Percentiles rank a stretch among this genome's conserved stretches.
These are phyloP conservation scores for Ochetophila trinervis DNA, from an alignment of 306 rosid genomes.

Conservation along the genomic window DNA sequence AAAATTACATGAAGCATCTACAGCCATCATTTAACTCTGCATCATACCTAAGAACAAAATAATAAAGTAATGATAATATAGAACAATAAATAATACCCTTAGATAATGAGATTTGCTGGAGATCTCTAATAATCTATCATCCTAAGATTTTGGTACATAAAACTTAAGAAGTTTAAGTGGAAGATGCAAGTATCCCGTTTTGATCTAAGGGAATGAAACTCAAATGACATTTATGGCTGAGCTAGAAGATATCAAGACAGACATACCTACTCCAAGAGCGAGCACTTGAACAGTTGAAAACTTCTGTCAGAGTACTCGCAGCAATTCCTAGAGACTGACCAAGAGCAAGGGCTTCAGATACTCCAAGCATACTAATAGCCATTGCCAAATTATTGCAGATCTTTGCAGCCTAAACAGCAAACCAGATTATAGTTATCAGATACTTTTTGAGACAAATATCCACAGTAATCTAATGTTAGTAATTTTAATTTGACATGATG, in stretches of 20 bases:
- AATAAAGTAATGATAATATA: no score
- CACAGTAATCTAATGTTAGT: background rate
- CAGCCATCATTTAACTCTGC: no score
- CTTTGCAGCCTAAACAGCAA: conserved; percentile 75
- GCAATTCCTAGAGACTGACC: conserved; percentile 88
- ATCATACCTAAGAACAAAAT: no score
- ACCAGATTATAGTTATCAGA: conserved; percentile 13
- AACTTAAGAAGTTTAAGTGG: background rate
- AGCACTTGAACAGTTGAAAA: conserved; percentile 90
- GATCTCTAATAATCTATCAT: no score
- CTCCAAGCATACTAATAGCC: conserved; percentile 94
- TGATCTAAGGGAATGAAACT: no score
- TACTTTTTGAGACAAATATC: background rate
- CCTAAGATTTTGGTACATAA: conserved; percentile 7
- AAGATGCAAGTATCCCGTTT: no score
- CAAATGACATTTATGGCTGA: no score
- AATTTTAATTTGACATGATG: background rate
- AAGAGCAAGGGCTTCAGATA: conserved; percentile 90
- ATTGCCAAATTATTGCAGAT: conserved; percentile 89
- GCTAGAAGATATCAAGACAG: no score
- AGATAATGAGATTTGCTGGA: no score
- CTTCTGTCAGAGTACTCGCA: conserved; percentile 67
- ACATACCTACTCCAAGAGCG: conserved; percentile 96
- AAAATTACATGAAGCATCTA: background rate
- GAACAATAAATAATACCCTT: no score